These are phyloP conservation scores for Favolaschia claudopus DNA, from an alignment of 768 basidiomycete genomes.

Conservation along the genomic window DNA sequence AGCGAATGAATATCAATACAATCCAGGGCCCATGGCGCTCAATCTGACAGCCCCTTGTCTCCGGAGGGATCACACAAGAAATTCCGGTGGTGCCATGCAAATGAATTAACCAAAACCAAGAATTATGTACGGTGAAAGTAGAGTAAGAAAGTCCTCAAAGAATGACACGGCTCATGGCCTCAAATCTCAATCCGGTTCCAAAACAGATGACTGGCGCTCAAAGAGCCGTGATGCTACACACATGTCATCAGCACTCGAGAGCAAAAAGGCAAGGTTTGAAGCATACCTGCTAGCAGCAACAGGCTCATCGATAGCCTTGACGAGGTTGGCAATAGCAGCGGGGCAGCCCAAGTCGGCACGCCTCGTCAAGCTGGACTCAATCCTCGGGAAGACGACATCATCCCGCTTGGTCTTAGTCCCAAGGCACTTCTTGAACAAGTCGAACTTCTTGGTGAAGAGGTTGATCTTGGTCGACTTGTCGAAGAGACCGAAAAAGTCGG, in stretches of 20 bases:
- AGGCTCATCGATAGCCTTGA: constrained; percentile 13
- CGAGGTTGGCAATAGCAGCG: constrained; percentile 7
- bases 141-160: too few relatives aligned
- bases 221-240: background rate
- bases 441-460: constrained; percentile 46
- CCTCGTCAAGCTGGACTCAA: constrained; percentile 11
- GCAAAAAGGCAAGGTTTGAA: background rate
- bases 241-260: background rate
- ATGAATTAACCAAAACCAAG: too few relatives aligned
- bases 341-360: constrained; percentile 19
- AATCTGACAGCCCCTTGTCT: too few relatives aligned
- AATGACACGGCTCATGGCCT: too few relatives aligned
- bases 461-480: constrained; percentile 32
- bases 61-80: too few relatives aligned
- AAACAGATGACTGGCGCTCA: too few relatives aligned
- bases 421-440: constrained; percentile 41
- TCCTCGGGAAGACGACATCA: background rate
- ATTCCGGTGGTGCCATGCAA: too few relatives aligned
- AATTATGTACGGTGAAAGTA: too few relatives aligned
- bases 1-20: too few relatives aligned
- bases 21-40: too few relatives aligned
- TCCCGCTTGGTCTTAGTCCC: constrained; percentile 7
- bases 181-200: too few relatives aligned
- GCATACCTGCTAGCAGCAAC: constrained; percentile 11
- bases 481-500: constrained; percentile 50